These are phyloP conservation scores for Calocybe indica DNA, from an alignment of 768 basidiomycete genomes.

Conservation along the genomic window DNA sequence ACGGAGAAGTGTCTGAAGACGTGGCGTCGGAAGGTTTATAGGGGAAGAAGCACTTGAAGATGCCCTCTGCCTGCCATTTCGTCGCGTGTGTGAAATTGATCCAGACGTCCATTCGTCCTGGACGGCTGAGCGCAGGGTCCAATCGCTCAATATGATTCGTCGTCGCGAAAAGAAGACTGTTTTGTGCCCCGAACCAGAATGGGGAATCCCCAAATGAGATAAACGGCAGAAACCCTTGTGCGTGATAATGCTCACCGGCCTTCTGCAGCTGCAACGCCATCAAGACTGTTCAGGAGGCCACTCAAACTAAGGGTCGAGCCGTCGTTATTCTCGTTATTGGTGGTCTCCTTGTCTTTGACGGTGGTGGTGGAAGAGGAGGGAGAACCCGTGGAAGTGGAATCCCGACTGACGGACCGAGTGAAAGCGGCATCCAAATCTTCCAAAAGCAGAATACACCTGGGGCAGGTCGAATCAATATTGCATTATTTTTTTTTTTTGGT, in stretches of 20 bases:
- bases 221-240: conserved; percentile 1
- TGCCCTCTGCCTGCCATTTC: conserved; percentile 89
- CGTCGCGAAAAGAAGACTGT: conserved; percentile 80
- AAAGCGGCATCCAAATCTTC: conserved; percentile 94
- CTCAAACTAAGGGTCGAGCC: conserved; percentile 83
- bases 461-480: background rate
- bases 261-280: conserved; percentile 81
- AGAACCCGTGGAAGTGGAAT: conserved; percentile 69
- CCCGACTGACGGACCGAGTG: conserved; percentile 82
- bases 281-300: conserved; percentile 80
- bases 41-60: conserved; percentile 94
- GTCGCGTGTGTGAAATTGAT: conserved; percentile 87
- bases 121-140: conserved; percentile 82
- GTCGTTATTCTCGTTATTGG: conserved; percentile 46
- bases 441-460: conserved; percentile 84
- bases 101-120: conserved; percentile 92
- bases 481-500: background rate
- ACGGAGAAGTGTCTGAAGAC: too few relatives aligned
- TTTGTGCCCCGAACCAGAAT: background rate
- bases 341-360: conserved; percentile 24
- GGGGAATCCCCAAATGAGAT: conserved; percentile 10
- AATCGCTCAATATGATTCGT: conserved; percentile 93
- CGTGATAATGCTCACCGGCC: conserved; percentile 55
- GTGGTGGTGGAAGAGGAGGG: conserved; percentile 46
- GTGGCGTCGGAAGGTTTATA: conserved; percentile 34